Evolutionary conservation across 306 rosid genomes (phyloP).

Genomic region (Hippophae tibetana): DNA sequence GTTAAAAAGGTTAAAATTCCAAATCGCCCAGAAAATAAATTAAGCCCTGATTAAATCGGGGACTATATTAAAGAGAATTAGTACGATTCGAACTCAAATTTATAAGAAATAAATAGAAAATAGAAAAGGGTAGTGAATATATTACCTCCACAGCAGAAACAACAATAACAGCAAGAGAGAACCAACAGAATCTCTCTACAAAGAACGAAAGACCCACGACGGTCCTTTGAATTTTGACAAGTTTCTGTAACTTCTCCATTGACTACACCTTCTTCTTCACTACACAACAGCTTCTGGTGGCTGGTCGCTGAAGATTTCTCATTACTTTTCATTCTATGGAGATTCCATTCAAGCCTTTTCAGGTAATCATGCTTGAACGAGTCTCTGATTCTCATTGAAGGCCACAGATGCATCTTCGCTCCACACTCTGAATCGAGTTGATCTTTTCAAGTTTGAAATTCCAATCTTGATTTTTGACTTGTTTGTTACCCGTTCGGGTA

Average conservation of each 20-base stretch:
- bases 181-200: slow-evolving; percentile 6
- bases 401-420: slow-evolving; percentile 38
- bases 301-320: slow-evolving; percentile 9
- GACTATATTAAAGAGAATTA: no score
- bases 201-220: slow-evolving; percentile 1
- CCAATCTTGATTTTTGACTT: no score
- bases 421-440: neutral
- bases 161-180: slow-evolving; percentile 26
- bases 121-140: neutral
- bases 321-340: slow-evolving; percentile 24
- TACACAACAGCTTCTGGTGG: slow-evolving; percentile 21
- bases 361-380: slow-evolving; percentile 30
- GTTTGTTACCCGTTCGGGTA: no score
- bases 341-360: slow-evolving; percentile 31
- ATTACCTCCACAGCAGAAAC: slow-evolving; percentile 33
- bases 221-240: slow-evolving; percentile 5
- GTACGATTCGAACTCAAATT: no score
- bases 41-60: no score
- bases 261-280: slow-evolving; percentile 5
- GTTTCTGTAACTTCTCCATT: neutral
- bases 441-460: neutral
- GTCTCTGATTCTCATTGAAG: slow-evolving; percentile 31
- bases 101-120: neutral
- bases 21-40: no score
- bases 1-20: no score